These are phyloP conservation scores for Hylodesmum podocarpum DNA, from an alignment of 306 rosid genomes.

Conservation along the genomic window DNA sequence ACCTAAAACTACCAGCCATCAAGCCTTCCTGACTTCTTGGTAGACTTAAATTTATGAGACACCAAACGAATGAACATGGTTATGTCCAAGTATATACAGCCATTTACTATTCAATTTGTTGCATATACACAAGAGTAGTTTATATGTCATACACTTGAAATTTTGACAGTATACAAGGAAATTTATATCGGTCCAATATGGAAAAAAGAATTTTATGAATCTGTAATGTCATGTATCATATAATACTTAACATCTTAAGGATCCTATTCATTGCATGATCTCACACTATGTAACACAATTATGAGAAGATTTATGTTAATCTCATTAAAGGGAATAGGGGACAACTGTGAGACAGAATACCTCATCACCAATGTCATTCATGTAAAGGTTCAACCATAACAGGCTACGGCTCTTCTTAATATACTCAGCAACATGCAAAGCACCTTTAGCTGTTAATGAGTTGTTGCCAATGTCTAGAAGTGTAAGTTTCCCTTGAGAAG, in stretches of 20 bases:
- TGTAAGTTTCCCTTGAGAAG: constrained; percentile 68
- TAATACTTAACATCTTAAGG: background rate
- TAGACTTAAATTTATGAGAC: background rate
- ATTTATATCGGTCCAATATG: constrained; percentile 1
- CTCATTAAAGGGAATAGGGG: background rate
- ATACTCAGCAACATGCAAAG: constrained; percentile 78
- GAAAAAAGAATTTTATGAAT: background rate
- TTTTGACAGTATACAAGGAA: constrained; percentile 15
- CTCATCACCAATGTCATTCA: constrained; percentile 98
- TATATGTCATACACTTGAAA: background rate
- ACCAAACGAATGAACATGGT: background rate
- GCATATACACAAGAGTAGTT: constrained; percentile 18
- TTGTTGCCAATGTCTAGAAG: constrained; percentile 89
- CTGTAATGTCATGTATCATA: constrained; percentile 1
- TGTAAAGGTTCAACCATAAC: constrained; percentile 78
- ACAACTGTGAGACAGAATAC: constrained; percentile 45
- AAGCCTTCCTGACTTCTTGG: background rate
- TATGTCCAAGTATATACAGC: background rate
- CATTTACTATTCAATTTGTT: constrained; percentile 9
- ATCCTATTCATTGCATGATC: constrained; percentile 1
- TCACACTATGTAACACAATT: constrained; percentile 11
- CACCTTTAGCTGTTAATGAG: constrained; percentile 82
- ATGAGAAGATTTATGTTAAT: constrained; percentile 18
- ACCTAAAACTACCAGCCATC: background rate
- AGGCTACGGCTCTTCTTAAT: constrained; percentile 71